Conservation (phyloP, 495 filamentous ascomycete genomes). For the Hamigera avellanea region DNA sequence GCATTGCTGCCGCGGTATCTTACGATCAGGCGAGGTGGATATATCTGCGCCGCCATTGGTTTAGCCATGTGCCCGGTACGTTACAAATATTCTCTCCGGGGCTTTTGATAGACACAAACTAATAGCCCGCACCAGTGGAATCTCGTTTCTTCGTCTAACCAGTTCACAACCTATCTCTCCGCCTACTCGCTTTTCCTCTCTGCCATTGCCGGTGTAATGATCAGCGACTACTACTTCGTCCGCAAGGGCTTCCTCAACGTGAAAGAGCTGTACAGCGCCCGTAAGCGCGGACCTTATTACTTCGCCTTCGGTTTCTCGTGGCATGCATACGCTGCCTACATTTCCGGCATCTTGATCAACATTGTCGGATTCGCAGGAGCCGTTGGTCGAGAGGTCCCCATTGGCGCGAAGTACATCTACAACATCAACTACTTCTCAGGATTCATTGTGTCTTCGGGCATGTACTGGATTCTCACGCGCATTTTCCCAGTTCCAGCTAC, state of each 20-base stretch:
- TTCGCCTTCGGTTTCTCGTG: slow-evolving; percentile 65
- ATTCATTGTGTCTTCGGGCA: slow-evolving; percentile 52
- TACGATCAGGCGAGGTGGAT: slow-evolving; percentile 83
- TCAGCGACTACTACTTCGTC: slow-evolving; percentile 83
- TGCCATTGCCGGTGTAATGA: slow-evolving; percentile 83
- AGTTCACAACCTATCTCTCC: slow-evolving; percentile 90
- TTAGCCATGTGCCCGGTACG: slow-evolving; percentile 72
- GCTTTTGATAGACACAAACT: slow-evolving; percentile 3
- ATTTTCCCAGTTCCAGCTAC: slow-evolving; percentile 62
- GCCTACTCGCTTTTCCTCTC: slow-evolving; percentile 94
- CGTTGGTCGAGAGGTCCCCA: slow-evolving; percentile 57
- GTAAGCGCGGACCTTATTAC: slow-evolving; percentile 56
- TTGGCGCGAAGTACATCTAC: slow-evolving; percentile 79
- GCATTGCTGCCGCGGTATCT: slow-evolving; percentile 78
- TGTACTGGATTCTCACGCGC: slow-evolving; percentile 62
- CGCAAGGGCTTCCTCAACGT: slow-evolving; percentile 73
- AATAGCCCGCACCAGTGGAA: slow-evolving; percentile 43
- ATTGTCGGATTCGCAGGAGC: slow-evolving; percentile 86
- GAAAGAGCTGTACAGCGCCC: slow-evolving; percentile 66
- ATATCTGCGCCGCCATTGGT: slow-evolving; percentile 74
- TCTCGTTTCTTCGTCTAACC: slow-evolving; percentile 63
- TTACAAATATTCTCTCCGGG: slow-evolving; percentile 1
- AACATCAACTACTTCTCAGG: slow-evolving; percentile 84
- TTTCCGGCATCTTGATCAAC: slow-evolving; percentile 81
- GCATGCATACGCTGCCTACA: slow-evolving; percentile 75